Evolutionary conservation across 306 rosid genomes (phyloP), one percentile per base, ranked within the genome.

Genomic region (Luffa aegyptiaca): DNA sequence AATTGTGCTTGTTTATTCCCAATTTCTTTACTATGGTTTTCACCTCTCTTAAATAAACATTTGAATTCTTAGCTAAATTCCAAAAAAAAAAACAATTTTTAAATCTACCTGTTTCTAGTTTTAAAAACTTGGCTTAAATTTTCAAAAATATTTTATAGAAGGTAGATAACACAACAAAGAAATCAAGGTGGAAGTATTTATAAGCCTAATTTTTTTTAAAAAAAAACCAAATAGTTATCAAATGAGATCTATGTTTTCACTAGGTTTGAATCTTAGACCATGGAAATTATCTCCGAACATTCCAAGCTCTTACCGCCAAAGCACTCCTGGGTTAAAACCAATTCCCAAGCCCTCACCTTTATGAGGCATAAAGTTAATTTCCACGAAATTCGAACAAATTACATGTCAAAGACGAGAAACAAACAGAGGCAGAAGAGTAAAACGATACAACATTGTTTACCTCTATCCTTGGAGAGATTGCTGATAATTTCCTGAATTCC

Each of bases 401-500:
- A 3, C 75, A 41, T n/a, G 9, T 26, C 5, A 12, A 46, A 39
- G 76, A 10, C 56, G 46, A 44, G n/a, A 68, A 69, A 64, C 44
- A 33, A 44, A 71, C 18, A 62, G 42, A 12, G 41, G 12, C 11
- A 71, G 42, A 46, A 11, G 56, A 26, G 41, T 71, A 20, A 70
- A 44, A 41, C 18, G n/a, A 41, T 39, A 31, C 37, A 21, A 12
- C 58, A 46, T 46, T 26, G 58, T 53, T 49, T 42, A 84, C 98
- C 97, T 90, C 56, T 85, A 90, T 95, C 98, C 84, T 95, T 95
- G 52, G 97, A 95, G 77, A 95, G 98, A 83, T 74, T 92, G 88
- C 96, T 88, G 80, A 95, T 81, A 58, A 95, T 93, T 81, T 95
- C 98, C 83, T 95, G 97, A 76, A 95, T 84, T 76, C 96, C 98